Conservation (phyloP, 495 filamentous ascomycete genomes). For the Xanthoparmelia taractica region DNA sequence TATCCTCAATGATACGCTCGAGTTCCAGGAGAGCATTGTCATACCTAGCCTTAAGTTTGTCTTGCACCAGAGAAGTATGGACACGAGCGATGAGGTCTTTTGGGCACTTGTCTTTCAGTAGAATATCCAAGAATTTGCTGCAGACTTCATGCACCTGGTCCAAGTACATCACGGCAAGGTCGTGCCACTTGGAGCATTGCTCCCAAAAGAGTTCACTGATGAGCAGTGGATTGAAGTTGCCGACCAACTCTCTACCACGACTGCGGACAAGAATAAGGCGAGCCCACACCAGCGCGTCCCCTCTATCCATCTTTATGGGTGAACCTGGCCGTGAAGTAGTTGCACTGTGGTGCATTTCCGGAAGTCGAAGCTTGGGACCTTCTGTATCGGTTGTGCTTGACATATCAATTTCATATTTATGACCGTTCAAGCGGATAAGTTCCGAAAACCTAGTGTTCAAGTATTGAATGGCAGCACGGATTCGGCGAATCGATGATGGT, state of each 20-base stretch:
- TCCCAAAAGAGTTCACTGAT: constrained; percentile 39
- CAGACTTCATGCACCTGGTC: constrained; percentile 24
- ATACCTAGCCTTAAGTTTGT: constrained; percentile 27
- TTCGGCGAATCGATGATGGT: constrained; percentile 17
- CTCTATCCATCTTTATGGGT: constrained; percentile 14
- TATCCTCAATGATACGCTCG: constrained; percentile 38
- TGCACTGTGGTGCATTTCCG: too few species aligned
- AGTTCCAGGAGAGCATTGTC: constrained; percentile 30
- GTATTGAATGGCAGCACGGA: constrained; percentile 30
- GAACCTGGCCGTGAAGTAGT: neutral
- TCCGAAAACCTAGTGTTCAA: constrained; percentile 28
- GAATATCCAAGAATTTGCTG: constrained; percentile 25
- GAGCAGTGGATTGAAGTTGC: constrained; percentile 40
- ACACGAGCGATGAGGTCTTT: constrained; percentile 30
- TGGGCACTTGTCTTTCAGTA: constrained; percentile 31
- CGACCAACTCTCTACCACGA: constrained; percentile 40
- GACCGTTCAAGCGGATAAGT: constrained; percentile 22
- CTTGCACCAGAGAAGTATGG: constrained; percentile 26
- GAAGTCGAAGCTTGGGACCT: too few species aligned
- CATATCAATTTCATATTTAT: constrained; percentile 29
- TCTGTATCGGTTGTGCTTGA: neutral
- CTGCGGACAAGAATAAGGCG: constrained; percentile 21
- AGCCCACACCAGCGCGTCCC: constrained; percentile 26
- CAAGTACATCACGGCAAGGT: constrained; percentile 28
- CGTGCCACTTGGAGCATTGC: constrained; percentile 37